Percentiles rank a stretch among this genome's conserved stretches.
These are phyloP conservation scores for Ogataea chonburiensis DNA, from an alignment of 805 yeast genomes.

Conservation along the genomic window DNA sequence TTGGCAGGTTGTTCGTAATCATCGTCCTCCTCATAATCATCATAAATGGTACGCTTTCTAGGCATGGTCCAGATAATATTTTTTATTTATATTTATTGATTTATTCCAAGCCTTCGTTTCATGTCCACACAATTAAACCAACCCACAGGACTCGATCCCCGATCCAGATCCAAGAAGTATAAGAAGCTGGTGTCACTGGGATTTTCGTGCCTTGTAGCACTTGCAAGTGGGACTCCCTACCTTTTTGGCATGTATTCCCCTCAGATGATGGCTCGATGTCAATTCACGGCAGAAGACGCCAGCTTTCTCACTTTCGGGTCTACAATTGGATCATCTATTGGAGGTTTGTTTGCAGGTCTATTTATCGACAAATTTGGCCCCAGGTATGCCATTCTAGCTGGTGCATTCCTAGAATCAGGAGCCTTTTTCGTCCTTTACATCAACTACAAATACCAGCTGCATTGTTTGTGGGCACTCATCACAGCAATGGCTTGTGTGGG, in stretches of 20 bases:
- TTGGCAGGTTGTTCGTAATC: constrained; percentile 12
- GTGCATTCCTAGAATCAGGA: constrained; percentile 50
- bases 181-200: constrained; percentile 13
- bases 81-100: constrained; percentile 1
- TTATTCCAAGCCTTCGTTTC: constrained; percentile 3
- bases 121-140: constrained; percentile 5
- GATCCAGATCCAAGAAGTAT: not conserved
- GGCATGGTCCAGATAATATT: constrained; percentile 7
- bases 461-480: constrained; percentile 43
- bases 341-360: constrained; percentile 72
- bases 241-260: constrained; percentile 76
- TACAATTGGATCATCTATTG: constrained; percentile 62
- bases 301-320: constrained; percentile 63
- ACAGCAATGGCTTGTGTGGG: constrained; percentile 55
- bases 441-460: constrained; percentile 42
- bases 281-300: constrained; percentile 57
- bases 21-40: constrained; percentile 10
- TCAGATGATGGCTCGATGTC: constrained; percentile 56
- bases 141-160: not conserved
- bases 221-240: constrained; percentile 77
- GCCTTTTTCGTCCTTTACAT: constrained; percentile 54
- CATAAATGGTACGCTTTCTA: constrained; percentile 9
- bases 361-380: constrained; percentile 65
- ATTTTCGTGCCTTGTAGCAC: constrained; percentile 17
- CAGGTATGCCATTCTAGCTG: constrained; percentile 48